Conservation (phyloP, 352 stramenopile species). For the Pseudoperonospora humuli region DNA sequence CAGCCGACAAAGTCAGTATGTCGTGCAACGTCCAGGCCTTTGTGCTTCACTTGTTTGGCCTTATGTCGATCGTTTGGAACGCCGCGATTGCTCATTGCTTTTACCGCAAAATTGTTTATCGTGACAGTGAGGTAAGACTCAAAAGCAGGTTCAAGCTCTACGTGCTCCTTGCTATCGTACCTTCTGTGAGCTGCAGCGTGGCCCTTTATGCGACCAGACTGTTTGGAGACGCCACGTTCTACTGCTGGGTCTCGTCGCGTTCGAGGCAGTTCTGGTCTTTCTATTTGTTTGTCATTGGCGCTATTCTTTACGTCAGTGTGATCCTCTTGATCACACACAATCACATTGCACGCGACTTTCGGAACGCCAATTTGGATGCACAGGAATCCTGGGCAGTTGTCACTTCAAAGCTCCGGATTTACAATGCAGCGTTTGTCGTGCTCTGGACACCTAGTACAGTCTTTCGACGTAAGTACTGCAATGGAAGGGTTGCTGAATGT, state of each 20-base stretch:
- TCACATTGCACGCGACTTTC: constrained; percentile 36
- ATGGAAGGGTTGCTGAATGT: constrained; percentile 1
- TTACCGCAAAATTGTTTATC: constrained; percentile 56
- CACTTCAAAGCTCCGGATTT: constrained; percentile 55
- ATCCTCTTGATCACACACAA: constrained; percentile 58
- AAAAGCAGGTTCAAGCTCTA: constrained; percentile 58
- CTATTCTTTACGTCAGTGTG: constrained; percentile 58
- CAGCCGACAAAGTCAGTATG: constrained; percentile 5
- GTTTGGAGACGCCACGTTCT: constrained; percentile 51
- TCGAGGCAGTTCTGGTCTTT: constrained; percentile 44
- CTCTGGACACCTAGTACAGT: constrained; percentile 56
- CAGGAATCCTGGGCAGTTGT: constrained; percentile 58
- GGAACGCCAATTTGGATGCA: constrained; percentile 52
- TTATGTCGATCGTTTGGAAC: constrained; percentile 70
- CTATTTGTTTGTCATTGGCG: constrained; percentile 57
- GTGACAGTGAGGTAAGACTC: constrained; percentile 55
- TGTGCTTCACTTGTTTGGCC: constrained; percentile 34
- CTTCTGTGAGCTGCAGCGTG: constrained; percentile 29
- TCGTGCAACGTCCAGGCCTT: constrained; percentile 51
- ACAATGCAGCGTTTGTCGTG: constrained; percentile 63
- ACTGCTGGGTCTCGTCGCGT: constrained; percentile 61
- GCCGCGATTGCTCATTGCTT: constrained; percentile 63
- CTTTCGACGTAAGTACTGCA: constrained; percentile 41
- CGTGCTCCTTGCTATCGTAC: constrained; percentile 36
- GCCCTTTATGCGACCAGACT: constrained; percentile 30